Evolutionary conservation across 306 rosid species (phyloP).

Genomic region (Casuarina glauca): DNA sequence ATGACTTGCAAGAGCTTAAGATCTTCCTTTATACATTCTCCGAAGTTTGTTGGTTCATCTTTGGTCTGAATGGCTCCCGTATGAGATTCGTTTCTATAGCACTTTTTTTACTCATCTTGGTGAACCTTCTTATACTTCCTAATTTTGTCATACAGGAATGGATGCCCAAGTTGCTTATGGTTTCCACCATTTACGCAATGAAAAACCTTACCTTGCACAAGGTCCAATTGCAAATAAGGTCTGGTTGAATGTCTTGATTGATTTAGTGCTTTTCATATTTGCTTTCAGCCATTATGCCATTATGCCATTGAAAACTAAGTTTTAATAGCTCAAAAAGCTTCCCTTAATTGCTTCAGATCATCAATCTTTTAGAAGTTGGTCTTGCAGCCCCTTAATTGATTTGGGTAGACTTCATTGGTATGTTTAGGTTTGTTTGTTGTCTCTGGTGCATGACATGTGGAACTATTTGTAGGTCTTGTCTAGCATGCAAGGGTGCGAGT

Average conservation of each 20-base stretch:
- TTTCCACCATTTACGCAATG: conserved; percentile 87
- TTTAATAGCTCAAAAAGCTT: not conserved
- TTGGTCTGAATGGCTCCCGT: conserved; percentile 14
- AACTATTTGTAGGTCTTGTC: not conserved
- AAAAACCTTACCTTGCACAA: conserved; percentile 88
- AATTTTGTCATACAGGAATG: conserved; percentile 71
- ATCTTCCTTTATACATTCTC: not conserved
- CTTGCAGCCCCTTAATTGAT: not conserved
- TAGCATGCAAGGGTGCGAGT: not conserved
- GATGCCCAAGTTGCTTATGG: conserved; percentile 98
- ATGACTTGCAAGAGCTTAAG: not conserved
- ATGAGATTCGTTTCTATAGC: not conserved
- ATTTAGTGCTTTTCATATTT: conserved; percentile 3
- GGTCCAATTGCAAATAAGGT: conserved; percentile 97
- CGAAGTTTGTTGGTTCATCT: not conserved
- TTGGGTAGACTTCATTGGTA: not conserved
- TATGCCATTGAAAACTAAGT: not conserved
- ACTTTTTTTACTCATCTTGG: conserved; percentile 17
- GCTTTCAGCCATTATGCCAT: not conserved
- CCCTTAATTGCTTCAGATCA: not conserved
- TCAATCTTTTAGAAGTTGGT: not conserved
- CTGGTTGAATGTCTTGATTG: conserved; percentile 19
- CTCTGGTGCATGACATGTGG: not conserved
- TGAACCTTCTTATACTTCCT: conserved; percentile 15
- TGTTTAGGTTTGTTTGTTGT: not conserved